Evolutionary conservation across 768 basidiomycete species (phyloP).

Genomic region (Kwoniella sp.): DNA sequence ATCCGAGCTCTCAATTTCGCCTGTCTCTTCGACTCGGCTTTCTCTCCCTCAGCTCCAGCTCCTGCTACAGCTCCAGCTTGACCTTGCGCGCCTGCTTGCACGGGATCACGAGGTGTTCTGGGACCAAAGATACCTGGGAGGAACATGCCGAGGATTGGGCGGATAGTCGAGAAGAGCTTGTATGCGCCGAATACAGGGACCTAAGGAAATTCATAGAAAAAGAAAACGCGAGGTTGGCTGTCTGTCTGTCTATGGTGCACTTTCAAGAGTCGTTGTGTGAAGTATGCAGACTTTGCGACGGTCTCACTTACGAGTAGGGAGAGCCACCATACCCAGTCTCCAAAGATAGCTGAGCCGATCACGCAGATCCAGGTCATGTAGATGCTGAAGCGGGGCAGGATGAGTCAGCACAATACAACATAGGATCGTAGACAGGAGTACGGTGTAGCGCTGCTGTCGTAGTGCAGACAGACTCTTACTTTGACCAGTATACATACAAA

Average conservation of each 20-base stretch:
- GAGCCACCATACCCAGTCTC: conserved; percentile 53
- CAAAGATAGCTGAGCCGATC: conserved; percentile 44
- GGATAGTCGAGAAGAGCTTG: conserved; percentile 46
- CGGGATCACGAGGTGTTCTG: conserved; percentile 22
- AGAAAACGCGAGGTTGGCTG: too few species aligned
- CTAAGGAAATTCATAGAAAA: conserved; percentile 26
- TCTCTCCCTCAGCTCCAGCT: conserved; percentile 18
- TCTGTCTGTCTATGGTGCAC: not conserved
- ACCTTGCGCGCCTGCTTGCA: conserved; percentile 11
- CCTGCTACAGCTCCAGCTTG: conserved; percentile 16
- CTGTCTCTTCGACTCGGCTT: conserved; percentile 44
- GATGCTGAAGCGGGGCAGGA: conserved; percentile 24
- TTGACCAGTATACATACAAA: too few species aligned
- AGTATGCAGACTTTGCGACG: not conserved
- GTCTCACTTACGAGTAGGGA: conserved; percentile 40
- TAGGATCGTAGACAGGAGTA: too few species aligned
- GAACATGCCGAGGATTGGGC: conserved; percentile 49
- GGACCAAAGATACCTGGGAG: conserved; percentile 48
- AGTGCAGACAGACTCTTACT: too few species aligned
- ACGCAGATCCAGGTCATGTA: conserved; percentile 54
- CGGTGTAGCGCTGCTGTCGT: too few species aligned
- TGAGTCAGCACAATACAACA: not conserved
- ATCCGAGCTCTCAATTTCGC: conserved; percentile 51
- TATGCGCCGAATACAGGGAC: conserved; percentile 50
- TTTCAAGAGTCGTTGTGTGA: too few species aligned